Percentiles rank a stretch among this genome's conserved stretches.
Evolutionary conservation across 1,284 basidiomycete genomes (phyloP).

Genomic region (Sporisorium graminicola): DNA sequence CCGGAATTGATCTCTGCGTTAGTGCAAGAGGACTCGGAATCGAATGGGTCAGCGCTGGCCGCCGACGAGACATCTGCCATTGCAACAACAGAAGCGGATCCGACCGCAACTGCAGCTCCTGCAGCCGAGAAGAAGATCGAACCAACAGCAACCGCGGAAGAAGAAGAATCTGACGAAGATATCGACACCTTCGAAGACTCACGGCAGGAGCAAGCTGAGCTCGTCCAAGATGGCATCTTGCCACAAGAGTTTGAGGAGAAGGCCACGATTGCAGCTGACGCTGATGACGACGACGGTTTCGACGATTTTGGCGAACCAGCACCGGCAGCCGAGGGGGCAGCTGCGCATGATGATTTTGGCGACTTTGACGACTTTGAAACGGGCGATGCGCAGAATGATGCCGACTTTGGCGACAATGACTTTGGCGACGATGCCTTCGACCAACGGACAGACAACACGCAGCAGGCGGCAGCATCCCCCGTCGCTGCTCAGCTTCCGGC

Average conservation of each 20-base stretch:
- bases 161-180: constrained; percentile 6
- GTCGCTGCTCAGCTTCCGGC: background rate
- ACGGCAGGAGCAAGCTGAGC: constrained; percentile 16
- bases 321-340: constrained; percentile 9
- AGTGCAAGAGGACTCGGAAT: background rate
- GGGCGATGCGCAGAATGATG: constrained; percentile 31
- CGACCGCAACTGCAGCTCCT: background rate
- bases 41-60: background rate
- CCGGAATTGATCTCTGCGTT: background rate
- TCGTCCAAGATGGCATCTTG: background rate
- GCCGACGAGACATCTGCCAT: background rate
- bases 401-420: constrained; percentile 22
- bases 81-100: background rate
- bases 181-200: constrained; percentile 14
- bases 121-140: background rate
- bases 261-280: background rate
- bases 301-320: constrained; percentile 48
- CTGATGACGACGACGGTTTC: constrained; percentile 35
- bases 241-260: constrained; percentile 12
- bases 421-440: constrained; percentile 30
- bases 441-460: constrained; percentile 1
- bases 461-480: background rate
- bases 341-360: constrained; percentile 44
- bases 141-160: background rate
- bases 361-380: constrained; percentile 56